Conservation (phyloP, 179 eudicot species). For the Heliamphora pulchella region DNA sequence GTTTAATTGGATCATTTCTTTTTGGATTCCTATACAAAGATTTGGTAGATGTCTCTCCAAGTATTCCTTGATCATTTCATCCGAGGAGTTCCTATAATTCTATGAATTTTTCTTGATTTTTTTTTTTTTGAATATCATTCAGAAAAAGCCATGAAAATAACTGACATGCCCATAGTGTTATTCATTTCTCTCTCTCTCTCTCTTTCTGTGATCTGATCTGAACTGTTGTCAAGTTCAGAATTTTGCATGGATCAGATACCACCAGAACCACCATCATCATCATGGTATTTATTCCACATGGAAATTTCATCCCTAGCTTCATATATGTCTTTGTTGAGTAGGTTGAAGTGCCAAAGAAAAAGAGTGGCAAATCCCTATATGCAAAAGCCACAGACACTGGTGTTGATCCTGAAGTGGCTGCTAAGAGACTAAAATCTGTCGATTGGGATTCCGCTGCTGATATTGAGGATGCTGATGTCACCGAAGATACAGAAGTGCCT, state of each 20-base stretch:
- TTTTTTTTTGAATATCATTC: not conserved
- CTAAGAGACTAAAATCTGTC: slow-evolving; percentile 57
- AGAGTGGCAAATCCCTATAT: slow-evolving; percentile 56
- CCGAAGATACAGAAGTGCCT: slow-evolving; percentile 63
- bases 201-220: not conserved
- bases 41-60: too few relatives aligned
- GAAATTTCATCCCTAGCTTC: not conserved
- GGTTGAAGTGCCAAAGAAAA: slow-evolving; percentile 49
- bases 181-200: not conserved
- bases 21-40: too few relatives aligned
- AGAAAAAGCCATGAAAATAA: not conserved
- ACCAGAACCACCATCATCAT: too few relatives aligned
- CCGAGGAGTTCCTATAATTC: too few relatives aligned
- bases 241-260: not conserved
- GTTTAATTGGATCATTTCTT: too few relatives aligned
- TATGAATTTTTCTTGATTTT: not conserved
- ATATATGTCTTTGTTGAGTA: slow-evolving; percentile 18
- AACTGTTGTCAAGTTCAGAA: not conserved
- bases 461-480: slow-evolving; percentile 41
- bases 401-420: slow-evolving; percentile 74
- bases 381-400: slow-evolving; percentile 91
- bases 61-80: too few relatives aligned
- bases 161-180: not conserved
- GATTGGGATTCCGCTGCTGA: slow-evolving; percentile 98
- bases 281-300: not conserved